A percentile compares a stretch with the other conserved stretches of the same genome.
These are phyloP conservation scores for Sclerotinia subarctica DNA, from an alignment of 2,329 filamentous ascomycete genomes.

Conservation along the genomic window DNA sequence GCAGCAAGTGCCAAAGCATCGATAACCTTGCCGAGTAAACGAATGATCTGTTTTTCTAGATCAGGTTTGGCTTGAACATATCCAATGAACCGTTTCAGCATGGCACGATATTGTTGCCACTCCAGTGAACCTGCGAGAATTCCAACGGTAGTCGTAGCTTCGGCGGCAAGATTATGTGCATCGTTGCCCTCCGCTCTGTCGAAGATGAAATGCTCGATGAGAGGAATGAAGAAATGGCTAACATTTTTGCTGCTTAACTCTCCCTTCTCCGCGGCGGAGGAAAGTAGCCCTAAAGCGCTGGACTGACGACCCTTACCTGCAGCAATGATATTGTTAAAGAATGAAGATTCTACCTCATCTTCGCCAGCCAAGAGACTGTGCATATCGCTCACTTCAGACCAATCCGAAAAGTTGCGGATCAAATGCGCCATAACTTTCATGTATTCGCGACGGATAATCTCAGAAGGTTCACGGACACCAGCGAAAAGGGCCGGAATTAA, in stretches of 20 bases:
- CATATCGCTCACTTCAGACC: conserved; percentile 72
- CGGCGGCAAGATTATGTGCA: conserved; percentile 81
- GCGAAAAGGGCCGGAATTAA: conserved; percentile 73
- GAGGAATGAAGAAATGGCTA: conserved; percentile 81
- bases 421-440: conserved; percentile 76
- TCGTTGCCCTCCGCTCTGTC: conserved; percentile 69
- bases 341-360: conserved; percentile 60
- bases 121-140: conserved; percentile 72
- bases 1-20: conserved; percentile 67
- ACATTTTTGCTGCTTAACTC: conserved; percentile 74
- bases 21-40: conserved; percentile 75
- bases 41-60: conserved; percentile 79
- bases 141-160: conserved; percentile 79
- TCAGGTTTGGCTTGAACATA: conserved; percentile 80
- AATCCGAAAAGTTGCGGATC: conserved; percentile 65
- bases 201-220: conserved; percentile 93
- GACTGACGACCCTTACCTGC: conserved; percentile 84
- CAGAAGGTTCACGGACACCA: conserved; percentile 74
- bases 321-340: conserved; percentile 90
- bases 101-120: conserved; percentile 85
- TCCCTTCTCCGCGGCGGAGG: conserved; percentile 60
- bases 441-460: conserved; percentile 80
- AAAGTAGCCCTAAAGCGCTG: conserved; percentile 75
- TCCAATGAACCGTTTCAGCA: conserved; percentile 77
- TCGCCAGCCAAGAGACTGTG: conserved; percentile 63